Base-by-base conservation (phyloP, 179 eudicot species). In the Carnegiea gigantea region DNA sequence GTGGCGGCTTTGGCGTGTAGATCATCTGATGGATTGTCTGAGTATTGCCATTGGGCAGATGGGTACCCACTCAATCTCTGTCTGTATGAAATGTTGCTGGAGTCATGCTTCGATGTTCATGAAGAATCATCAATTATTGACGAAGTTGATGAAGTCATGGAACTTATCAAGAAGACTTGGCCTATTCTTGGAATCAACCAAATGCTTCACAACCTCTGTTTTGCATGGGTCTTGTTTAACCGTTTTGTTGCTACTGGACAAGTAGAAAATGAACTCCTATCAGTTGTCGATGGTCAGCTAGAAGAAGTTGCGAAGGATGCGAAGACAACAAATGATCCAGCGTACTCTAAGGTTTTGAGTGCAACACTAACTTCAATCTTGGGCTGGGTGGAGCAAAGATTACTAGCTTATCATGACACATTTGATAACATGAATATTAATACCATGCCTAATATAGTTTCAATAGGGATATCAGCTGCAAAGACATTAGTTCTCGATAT, bases 231-330 rank as follows among this genome's bases (percentile, higher is more conserved):
- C 84, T 79, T 97, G 40, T 97, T 97, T 78, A 91, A 95, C 73
- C 98, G 94, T 70, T 97, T 90, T 85, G 98, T 97, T 84, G 91
- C 93, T n/a, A 95, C 95, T 71, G 98, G 98, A 75, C 98, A 95
- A 90, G 92, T 87, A 33, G 98, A 95, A 72, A 90, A 85, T 87
- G 98, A 92, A 36, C 90, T 97, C 73, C 84, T 97, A 77, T 92
- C 88, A 86, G 97, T 97, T 81, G 92, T 97, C 70, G 98, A 95
- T 82, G 91, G 87, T 84, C 98, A 95, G 82, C 88, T 97, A 57
- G 94, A 89, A 57, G 99, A 97, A 89, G 98, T 97, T 78, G 94
- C 97, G 26, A 95, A 93, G 86, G 99, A 97, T 88, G 97, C 94
- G 23, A 97, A 97, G 83, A 81, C 93, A 53, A 91, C 92, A 68